Conservation (phyloP, 768 basidiomycete species). For the Chlorophyllum brunneum region DNA sequence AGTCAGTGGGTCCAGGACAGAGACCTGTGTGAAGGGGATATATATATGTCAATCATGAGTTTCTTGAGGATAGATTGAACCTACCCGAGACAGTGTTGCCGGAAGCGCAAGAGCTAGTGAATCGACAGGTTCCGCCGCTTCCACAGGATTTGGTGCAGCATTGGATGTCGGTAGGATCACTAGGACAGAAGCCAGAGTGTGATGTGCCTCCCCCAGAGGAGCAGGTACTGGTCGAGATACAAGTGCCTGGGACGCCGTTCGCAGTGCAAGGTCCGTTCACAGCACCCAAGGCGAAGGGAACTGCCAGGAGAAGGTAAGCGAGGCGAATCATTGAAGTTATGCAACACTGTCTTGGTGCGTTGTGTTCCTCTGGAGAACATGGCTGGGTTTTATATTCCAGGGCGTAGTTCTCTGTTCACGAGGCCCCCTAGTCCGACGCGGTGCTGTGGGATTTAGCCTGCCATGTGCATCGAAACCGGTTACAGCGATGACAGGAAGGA, state of each 20-base stretch:
- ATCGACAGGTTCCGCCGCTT: constrained; percentile 21
- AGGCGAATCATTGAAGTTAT: background rate
- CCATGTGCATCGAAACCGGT: background rate
- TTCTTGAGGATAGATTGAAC: constrained; percentile 17
- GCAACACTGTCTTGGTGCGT: no score
- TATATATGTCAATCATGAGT: constrained; percentile 22
- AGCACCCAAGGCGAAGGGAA: constrained; percentile 15
- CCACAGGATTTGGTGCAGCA: constrained; percentile 28
- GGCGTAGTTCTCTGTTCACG: background rate
- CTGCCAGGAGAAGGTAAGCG: background rate
- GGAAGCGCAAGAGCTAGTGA: constrained; percentile 22
- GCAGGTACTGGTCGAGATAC: constrained; percentile 22
- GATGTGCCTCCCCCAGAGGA: constrained; percentile 21
- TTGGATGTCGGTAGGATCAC: constrained; percentile 22
- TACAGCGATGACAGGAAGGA: background rate
- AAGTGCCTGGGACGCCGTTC: constrained; percentile 22
- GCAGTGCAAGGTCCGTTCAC: constrained; percentile 23
- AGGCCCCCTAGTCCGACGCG: background rate
- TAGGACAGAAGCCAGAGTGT: constrained; percentile 23
- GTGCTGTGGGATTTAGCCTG: background rate
- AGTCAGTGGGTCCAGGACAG: constrained; percentile 24
- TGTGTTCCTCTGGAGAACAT: no score
- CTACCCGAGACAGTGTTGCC: constrained; percentile 22
- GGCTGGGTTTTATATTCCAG: background rate
- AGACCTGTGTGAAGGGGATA: constrained; percentile 21